Base-by-base conservation (phyloP, 2,329 filamentous ascomycete species). In the Neocucurbitaria cava region DNA sequence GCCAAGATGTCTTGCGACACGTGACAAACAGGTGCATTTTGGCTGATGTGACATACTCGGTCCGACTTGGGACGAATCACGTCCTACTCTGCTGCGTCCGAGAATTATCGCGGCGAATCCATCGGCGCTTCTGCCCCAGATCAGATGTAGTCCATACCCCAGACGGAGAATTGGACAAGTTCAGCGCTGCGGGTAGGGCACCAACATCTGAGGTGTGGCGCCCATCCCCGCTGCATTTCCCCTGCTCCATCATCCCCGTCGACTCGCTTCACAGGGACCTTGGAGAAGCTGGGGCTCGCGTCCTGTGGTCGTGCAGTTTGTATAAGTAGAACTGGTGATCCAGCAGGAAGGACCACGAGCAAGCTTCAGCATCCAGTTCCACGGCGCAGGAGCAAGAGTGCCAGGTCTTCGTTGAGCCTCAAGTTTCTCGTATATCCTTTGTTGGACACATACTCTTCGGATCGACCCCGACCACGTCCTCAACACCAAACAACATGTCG, bases 221-320 rank as follows among this genome's bases (percentile, higher is more conserved):
- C 58, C 46, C 41, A 45, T 62, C 64, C 60, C 62, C 61, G 65
- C 68, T 65, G 61, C 57, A 65, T 58, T 62, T 61, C 55, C 54
- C 50, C 55, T 49, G 52, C 57, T 61, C 59, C 58, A 62, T 52
- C 58, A 59, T 58, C 58, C 51, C 56, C 55, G 42, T 46, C 49
- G 46, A 18, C 51, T 48, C 44, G 54, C 62, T 65, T 65, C 61
- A 65, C 64, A 35, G 15, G n/a, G 43, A 49, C 46, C 55, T 46
- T 51, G 39, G 42, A 20, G 49, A 59, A 31, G 49, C 58, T 59
- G 54, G 54, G 36, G 33, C 39, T 46, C 42, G 56, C 49, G 35
- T 52, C 39, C 48, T 56, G 40, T 54, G 49, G 49, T 44, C 44
- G 45, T 56, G 33, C 49, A 49, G 30, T 47, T n/a, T 56, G 47